Conservation (phyloP, 352 stramenopile species). For the Globisporangium abappressorium region DNA sequence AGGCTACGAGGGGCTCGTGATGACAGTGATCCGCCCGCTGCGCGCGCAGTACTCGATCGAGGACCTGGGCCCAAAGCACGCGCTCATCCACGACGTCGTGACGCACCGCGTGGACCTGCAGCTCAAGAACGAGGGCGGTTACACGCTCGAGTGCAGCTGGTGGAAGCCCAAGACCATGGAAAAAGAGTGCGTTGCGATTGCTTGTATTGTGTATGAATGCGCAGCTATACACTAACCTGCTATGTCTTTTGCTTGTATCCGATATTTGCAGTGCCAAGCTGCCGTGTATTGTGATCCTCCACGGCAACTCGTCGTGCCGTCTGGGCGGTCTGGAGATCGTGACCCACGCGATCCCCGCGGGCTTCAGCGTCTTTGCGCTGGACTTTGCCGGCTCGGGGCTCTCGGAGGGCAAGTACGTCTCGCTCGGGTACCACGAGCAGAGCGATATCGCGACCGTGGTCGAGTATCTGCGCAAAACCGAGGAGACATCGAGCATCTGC, state of each 20-base stretch:
- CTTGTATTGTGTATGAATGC: too few species aligned
- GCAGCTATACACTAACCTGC: not conserved
- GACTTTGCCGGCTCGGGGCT: constrained; percentile 78
- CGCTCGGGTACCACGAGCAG: constrained; percentile 75
- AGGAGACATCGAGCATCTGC: constrained; percentile 55
- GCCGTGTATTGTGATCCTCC: constrained; percentile 78
- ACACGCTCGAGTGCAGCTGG: constrained; percentile 84
- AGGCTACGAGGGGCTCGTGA: constrained; percentile 79
- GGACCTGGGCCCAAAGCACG: constrained; percentile 20
- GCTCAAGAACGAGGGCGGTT: constrained; percentile 71
- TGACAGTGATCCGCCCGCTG: constrained; percentile 69
- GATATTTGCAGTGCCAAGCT: constrained; percentile 29
- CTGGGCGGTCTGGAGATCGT: constrained; percentile 75
- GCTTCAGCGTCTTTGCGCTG: constrained; percentile 80
- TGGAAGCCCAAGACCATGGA: constrained; percentile 55
- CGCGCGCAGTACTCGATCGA: too few species aligned
- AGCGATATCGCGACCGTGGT: constrained; percentile 70
- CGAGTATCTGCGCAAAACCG: constrained; percentile 54
- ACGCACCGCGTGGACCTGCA: constrained; percentile 66
- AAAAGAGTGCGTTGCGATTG: constrained; percentile 17
- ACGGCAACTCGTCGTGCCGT: constrained; percentile 82
- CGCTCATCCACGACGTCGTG: constrained; percentile 53
- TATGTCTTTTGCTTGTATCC: not conserved
- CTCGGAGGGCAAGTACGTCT: constrained; percentile 82
- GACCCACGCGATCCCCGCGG: constrained; percentile 66